Evolutionary conservation across 2,329 filamentous ascomycete genomes (phyloP), one percentile per base, ranked within the genome.

Genomic region (Ceratocystis huliohia): DNA sequence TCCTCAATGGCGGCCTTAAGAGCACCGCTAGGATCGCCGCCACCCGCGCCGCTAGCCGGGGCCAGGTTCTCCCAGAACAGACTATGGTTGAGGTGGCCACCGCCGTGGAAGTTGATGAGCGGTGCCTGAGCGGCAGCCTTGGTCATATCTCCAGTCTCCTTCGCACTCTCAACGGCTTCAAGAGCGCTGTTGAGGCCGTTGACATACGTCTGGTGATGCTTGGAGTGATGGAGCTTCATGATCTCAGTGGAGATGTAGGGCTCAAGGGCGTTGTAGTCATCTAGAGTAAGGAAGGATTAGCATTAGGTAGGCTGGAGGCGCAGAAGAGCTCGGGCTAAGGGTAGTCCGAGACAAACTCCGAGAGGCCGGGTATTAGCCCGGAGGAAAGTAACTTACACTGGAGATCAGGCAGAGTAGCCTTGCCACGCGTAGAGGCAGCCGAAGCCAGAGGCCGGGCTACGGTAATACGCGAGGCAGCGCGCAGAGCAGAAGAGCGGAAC

Each of bases 211-310:
- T 93, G 86, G 81, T 96, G 92, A 82, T 96, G 91, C 78, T 91
- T 93, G 79, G 84, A 87, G 84, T 96, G 89, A 82, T 96, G 92
- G 59, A 96, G 84, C 80, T 96, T 89, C 92, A 96, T 96, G 80
- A 96, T 96, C 79, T 94, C 85, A 76, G 88, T 88, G 62, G 88
- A 92, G 79, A 96, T 85, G 73, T 81, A 74, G 63, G 84, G 84
- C 80, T 99, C 94, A 73, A 99, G 91, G 64, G 92, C 94, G 75
- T 88, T 90, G 77, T 96, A 99, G 82, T 96, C 94, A 76, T 97
- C 93, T 96, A 71, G 22, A 57, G 17, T 17, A 45, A 4, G n/a
- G 33, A 59, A 61, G 17, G 13, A 62, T 61, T 25, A 61, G 46
- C 22, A 3, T 17, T 10, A 2, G 7, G 13, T 5, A n/a, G 37